These are phyloP conservation scores for Phaffia rhodozyma DNA, from an alignment of 1,284 basidiomycete species.

Conservation along the genomic window DNA sequence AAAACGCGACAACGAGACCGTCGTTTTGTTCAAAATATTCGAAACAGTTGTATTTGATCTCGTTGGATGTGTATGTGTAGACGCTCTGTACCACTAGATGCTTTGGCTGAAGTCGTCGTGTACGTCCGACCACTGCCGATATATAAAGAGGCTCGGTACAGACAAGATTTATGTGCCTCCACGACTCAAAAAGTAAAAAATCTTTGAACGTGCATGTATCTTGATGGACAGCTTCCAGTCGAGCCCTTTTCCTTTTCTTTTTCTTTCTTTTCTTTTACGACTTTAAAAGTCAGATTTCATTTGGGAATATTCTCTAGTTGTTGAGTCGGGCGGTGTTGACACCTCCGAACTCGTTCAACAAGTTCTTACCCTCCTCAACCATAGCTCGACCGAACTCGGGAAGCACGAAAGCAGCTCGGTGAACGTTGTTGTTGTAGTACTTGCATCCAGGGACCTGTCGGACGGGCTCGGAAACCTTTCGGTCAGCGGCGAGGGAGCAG, in stretches of 20 bases:
- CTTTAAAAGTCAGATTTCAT: no score
- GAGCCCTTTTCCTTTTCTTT: neutral
- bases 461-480: constrained; percentile 56
- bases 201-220: no score
- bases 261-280: no score
- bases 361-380: constrained; percentile 56
- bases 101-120: neutral
- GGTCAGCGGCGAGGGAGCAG: constrained; percentile 63
- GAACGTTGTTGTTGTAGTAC: constrained; percentile 81
- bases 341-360: constrained; percentile 42
- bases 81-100: constrained; percentile 24
- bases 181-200: no score
- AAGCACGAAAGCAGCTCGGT: constrained; percentile 73
- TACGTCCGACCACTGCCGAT: no score
- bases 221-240: neutral
- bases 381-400: constrained; percentile 79
- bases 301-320: neutral
- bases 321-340: constrained; percentile 21
- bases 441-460: constrained; percentile 56
- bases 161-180: no score
- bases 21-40: no score
- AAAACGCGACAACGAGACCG: no score
- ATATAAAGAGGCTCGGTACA: no score
- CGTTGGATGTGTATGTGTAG: no score
- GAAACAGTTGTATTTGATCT: no score